A percentile compares a stretch with the other conserved stretches of the same genome.
Evolutionary conservation across 305 asterid species (phyloP).

Genomic region (Fraxinus angustifolia): DNA sequence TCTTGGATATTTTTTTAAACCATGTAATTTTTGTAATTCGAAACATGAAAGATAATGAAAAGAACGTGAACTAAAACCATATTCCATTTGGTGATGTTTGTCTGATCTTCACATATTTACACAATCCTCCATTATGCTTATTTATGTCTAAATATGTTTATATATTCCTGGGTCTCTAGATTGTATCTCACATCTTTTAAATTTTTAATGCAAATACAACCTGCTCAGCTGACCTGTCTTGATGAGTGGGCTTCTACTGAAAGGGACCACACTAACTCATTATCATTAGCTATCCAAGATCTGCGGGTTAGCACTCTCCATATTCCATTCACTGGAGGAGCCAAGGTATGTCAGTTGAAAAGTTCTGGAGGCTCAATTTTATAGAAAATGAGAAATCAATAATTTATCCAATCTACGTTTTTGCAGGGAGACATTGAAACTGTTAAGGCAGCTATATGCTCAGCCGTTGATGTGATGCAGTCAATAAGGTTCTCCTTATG

Average conservation of each 20-base stretch:
- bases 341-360: constrained; percentile 47
- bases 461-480: constrained; percentile 79
- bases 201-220: constrained; percentile 23
- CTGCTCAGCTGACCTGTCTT: constrained; percentile 60
- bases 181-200: background rate
- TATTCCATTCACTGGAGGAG: constrained; percentile 66
- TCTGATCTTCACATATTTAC: background rate
- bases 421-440: constrained; percentile 66
- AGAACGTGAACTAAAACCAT: background rate
- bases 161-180: background rate
- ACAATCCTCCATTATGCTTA: background rate
- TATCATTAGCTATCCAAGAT: constrained; percentile 57
- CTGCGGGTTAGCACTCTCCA: constrained; percentile 54
- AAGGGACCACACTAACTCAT: constrained; percentile 52
- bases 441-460: constrained; percentile 55
- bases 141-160: background rate
- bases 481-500: constrained; percentile 59
- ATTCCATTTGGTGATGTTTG: background rate
- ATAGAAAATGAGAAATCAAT: constrained; percentile 11
- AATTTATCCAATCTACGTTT: constrained; percentile 6
- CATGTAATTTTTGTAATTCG: background rate
- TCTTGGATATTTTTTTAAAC: background rate
- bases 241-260: constrained; percentile 63
- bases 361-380: constrained; percentile 12
- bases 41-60: background rate